Conservation (phyloP, 2,329 filamentous ascomycete genomes). For the Ciborinia camelliae region DNA sequence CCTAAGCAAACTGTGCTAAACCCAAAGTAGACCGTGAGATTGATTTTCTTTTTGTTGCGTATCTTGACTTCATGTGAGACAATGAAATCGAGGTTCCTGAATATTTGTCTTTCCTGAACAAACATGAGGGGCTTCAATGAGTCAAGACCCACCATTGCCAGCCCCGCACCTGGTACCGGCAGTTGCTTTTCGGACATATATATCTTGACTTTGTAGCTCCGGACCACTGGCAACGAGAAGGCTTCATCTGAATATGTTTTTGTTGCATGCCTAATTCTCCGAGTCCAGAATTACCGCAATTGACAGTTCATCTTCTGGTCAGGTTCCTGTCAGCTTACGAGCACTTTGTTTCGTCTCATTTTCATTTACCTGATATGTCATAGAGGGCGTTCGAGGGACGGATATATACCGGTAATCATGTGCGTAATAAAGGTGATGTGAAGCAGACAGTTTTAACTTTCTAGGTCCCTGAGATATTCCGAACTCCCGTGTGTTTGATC, state of each 20-base stretch:
- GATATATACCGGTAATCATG: neutral
- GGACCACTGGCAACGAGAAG: neutral
- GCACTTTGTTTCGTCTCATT: neutral
- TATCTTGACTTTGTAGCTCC: neutral
- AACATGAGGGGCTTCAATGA: neutral
- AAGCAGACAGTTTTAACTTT: neutral
- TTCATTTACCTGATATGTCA: neutral
- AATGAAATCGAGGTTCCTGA: neutral
- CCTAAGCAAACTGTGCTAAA: neutral
- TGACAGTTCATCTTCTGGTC: neutral
- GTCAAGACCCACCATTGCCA: neutral
- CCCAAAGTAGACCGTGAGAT: neutral
- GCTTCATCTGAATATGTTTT: neutral
- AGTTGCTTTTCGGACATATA: neutral
- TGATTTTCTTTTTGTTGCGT: neutral
- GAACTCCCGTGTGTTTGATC: neutral
- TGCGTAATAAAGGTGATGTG: neutral
- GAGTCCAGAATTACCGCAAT: neutral
- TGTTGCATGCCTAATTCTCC: slow-evolving; percentile 21
- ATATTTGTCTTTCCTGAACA: neutral
- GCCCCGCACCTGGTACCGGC: neutral
- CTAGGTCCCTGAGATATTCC: neutral
- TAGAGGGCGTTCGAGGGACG: neutral
- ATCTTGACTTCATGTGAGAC: slow-evolving; percentile 1
- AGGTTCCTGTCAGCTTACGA: neutral